These are phyloP conservation scores for Acer saccharum DNA, from an alignment of 345 rosid genomes.

Conservation along the genomic window DNA sequence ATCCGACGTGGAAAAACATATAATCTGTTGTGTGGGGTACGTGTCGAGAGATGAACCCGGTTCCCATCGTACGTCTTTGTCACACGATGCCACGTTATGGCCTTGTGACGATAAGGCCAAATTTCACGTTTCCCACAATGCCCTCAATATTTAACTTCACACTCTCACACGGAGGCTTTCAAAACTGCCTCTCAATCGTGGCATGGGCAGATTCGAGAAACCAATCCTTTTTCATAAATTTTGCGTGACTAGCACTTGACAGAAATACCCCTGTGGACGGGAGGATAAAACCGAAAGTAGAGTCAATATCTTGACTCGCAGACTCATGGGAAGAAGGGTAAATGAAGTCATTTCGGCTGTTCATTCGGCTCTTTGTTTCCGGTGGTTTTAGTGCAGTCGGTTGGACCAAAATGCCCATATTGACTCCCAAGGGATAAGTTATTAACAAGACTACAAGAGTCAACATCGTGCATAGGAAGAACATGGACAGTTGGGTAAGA, in stretches of 20 bases:
- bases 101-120: not conserved
- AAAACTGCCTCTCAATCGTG: not conserved
- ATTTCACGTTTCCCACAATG: not conserved
- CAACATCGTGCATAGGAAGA: not conserved
- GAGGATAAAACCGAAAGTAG: not conserved
- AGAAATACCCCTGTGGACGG: not conserved
- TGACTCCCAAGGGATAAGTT: too few species aligned
- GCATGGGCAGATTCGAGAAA: slow-evolving; percentile 21
- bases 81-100: slow-evolving; percentile 28
- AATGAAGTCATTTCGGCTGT: not conserved
- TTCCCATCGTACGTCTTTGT: not conserved
- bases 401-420: slow-evolving; percentile 6
- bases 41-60: slow-evolving; percentile 19
- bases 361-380: not conserved
- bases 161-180: not conserved
- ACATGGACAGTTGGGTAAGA: not conserved
- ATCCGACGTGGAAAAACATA: slow-evolving; percentile 16
- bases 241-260: not conserved
- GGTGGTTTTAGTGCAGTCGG: not conserved
- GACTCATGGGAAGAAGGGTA: not conserved
- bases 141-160: slow-evolving; percentile 1
- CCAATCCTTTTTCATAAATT: not conserved
- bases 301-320: not conserved
- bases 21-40: not conserved
- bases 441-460: not conserved